phyloP scores from a whole-genome alignment of 768 basidiomycete species.

The Hericium alpestre region DNA sequence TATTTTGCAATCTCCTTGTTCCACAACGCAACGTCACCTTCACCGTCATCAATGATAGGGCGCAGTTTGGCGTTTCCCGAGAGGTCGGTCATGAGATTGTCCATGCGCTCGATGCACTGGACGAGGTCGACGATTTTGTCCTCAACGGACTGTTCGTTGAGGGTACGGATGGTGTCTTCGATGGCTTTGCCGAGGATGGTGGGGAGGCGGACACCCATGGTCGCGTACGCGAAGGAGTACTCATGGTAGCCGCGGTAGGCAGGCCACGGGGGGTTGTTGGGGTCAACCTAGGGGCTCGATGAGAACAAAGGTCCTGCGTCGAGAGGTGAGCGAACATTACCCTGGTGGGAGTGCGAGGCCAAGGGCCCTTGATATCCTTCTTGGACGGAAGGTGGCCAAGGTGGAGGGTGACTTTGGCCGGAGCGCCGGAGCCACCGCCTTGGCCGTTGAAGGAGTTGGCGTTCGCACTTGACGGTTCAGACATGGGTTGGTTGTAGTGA shows the following conservation, averaged over 20 bases:
- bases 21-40: constrained; percentile 90
- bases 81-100: constrained; percentile 77
- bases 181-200: constrained; percentile 95
- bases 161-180: constrained; percentile 79
- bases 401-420: constrained; percentile 57
- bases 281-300: constrained; percentile 43
- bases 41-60: constrained; percentile 83
- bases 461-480: constrained; percentile 7
- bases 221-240: constrained; percentile 81
- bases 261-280: constrained; percentile 77
- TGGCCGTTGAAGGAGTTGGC: constrained; percentile 14
- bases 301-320: not conserved
- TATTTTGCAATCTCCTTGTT: constrained; percentile 95
- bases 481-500: constrained; percentile 7
- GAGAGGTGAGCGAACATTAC: constrained; percentile 23
- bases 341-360: constrained; percentile 67
- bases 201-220: constrained; percentile 92
- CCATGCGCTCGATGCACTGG: constrained; percentile 82
- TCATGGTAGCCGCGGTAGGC: constrained; percentile 75
- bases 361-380: constrained; percentile 59
- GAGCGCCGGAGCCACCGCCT: constrained; percentile 17
- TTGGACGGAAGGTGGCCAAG: constrained; percentile 68
- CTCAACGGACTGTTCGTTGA: constrained; percentile 78
- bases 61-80: constrained; percentile 76
- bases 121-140: constrained; percentile 79